Evolutionary conservation across 2,329 filamentous ascomycete species (phyloP), one percentile per base, ranked within the genome.

Genomic region (Trichophyton schoenleinii): DNA sequence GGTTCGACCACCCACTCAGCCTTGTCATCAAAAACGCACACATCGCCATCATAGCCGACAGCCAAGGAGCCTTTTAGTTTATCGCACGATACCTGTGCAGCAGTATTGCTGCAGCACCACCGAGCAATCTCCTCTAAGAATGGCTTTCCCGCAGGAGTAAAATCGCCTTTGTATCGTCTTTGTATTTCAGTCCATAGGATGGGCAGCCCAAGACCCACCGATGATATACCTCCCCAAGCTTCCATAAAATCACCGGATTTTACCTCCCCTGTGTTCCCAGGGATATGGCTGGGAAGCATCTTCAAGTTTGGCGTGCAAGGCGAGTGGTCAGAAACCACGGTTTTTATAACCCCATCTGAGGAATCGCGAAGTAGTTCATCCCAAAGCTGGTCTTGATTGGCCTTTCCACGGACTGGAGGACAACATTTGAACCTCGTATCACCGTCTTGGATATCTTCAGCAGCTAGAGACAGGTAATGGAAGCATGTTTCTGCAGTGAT

Each of bases 231-330:
- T 60, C 94, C 94, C 94, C 94, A 99, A 0, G 91, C 91, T 3
- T 87, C 85, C 76, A 97, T 94, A 80, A 99, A 97, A 76, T 97
- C 89, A 42, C 74, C 63, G 63, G 67, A 60, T 46, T 67, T 71
- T 63, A 65, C 68, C 60, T 34, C 60, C 62, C 70, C 71, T 63
- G 67, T 69, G 67, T 71, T 73, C 42, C 80, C 78, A 15, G 80
- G 83, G n/a, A 94, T 79, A 66, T 87, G 82, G 0, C 80, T 73
- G 0, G 92, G 91, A 0, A 96, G 82, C 18, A 95, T 82, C 75
- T 99, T 99, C 60, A 99, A 81, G 70, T 96, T 86, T 0, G 94
- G 92, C 2, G 94, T 97, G 79, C 94, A 97, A 4, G 94, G 94
- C 3, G 89, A 95, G 78, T 99, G 94, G 71, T 97, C 94, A 0